phyloP scores from a whole-genome alignment of 352 stramenopile genomes.

The Phytophthora macrochlamydospora region DNA sequence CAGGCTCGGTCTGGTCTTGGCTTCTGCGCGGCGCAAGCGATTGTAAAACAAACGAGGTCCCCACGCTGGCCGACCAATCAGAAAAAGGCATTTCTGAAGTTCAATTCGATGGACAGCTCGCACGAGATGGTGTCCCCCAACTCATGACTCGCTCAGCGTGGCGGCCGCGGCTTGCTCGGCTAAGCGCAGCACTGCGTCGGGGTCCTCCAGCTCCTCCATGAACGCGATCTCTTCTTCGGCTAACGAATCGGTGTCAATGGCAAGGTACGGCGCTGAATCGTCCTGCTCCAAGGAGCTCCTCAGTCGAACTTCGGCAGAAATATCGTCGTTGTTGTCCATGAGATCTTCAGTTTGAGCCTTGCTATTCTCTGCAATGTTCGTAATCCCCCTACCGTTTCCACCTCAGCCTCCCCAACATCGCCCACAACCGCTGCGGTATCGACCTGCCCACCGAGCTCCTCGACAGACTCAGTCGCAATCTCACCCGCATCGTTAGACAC shows the following conservation, averaged over 20 bases:
- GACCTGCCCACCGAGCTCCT: conserved; percentile 1
- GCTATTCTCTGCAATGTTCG: background rate
- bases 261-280: background rate
- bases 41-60: conserved; percentile 3
- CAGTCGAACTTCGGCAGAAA: background rate
- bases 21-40: background rate
- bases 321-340: background rate
- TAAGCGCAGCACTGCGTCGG: conserved; percentile 29
- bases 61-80: background rate
- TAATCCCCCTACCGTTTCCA: background rate
- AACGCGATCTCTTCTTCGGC: conserved; percentile 35
- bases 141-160: conserved; percentile 6
- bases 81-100: background rate
- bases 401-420: background rate
- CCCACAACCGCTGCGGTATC: background rate
- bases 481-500: conserved; percentile 4
- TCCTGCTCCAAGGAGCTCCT: background rate
- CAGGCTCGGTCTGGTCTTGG: background rate
- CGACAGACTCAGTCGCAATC: conserved; percentile 1
- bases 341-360: background rate
- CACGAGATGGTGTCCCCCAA: conserved; percentile 3
- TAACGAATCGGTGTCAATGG: background rate
- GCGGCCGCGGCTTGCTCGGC: conserved; percentile 37
- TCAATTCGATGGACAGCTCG: background rate
- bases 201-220: conserved; percentile 40